Base-by-base conservation (phyloP, 306 rosid species). In the Styphnolobium japonicum region DNA sequence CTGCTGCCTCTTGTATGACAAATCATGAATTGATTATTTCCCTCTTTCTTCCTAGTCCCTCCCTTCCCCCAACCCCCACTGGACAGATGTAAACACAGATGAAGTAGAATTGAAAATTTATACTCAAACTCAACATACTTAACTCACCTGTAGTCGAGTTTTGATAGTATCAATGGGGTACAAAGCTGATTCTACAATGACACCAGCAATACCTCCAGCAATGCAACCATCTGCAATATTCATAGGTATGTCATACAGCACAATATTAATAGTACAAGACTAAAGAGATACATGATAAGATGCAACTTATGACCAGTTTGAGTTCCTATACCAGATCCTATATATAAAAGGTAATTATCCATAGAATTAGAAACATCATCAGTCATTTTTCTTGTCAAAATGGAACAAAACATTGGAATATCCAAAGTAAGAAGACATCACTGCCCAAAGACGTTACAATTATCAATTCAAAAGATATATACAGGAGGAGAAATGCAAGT, bases 121-220 rank as follows among this genome's bases (percentile, higher is more conserved):
- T 16, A 37, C 16, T 74, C 15, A n/a, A 43, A 37, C 16, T 74
- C 15, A n/a, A 43, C 71, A 67, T 33, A 67, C 52, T 40, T 84
- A 83, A 82, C 75, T 78, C 81, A 91, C 98, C 97, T 94, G 98
- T 34, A 94, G 86, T 78, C 98, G 92, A 46, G 98, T 94, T 88
- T 92, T 94, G 81, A 94, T 92, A 53, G 98, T 94, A 85, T 92
- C 98, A 75, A 94, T 94, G 64, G 98, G 97, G 71, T 94, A 94
- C 71, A 94, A 84, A 79, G 87, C 92, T 68, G 98, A 83, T 85
- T 94, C 98, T 65, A 94, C 98, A 75, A 93, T 83, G 19, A 88
- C 97, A 37, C 97, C 98, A 22, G 98, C 93, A 71, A 88, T 78
- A 79, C 97, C 98, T 82, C 97, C 98, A 76, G 98, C 97, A 69